These are phyloP conservation scores for Rostrohypoxylon terebratum DNA, from an alignment of 495 filamentous ascomycete species.

Conservation along the genomic window DNA sequence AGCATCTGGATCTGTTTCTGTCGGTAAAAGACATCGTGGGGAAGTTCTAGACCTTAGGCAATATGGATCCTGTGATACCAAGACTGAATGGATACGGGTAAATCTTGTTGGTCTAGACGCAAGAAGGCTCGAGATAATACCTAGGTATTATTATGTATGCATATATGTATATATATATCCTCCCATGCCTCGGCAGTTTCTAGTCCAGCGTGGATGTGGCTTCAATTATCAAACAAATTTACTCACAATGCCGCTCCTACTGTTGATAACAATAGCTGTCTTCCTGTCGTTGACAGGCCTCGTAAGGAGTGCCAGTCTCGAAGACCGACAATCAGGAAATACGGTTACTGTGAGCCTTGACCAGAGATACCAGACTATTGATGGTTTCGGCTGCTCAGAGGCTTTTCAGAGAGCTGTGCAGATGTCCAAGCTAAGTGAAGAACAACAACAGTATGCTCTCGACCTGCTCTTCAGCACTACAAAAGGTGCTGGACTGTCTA, in stretches of 20 bases:
- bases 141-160: neutral
- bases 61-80: conserved; percentile 3
- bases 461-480: conserved; percentile 62
- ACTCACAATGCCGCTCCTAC: conserved; percentile 16
- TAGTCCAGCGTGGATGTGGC: neutral
- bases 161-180: conserved; percentile 3
- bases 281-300: conserved; percentile 24
- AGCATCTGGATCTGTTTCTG: conserved; percentile 4
- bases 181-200: neutral
- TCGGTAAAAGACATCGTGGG: conserved; percentile 17
- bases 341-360: conserved; percentile 55
- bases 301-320: conserved; percentile 12
- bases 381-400: conserved; percentile 64
- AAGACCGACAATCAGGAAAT: conserved; percentile 30
- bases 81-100: conserved; percentile 12
- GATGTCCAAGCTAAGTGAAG: conserved; percentile 49
- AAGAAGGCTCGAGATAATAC: neutral
- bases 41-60: conserved; percentile 18
- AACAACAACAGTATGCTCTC: conserved; percentile 53
- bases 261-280: neutral
- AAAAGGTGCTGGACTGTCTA: conserved; percentile 63
- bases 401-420: conserved; percentile 62
- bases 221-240: neutral
- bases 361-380: conserved; percentile 59
- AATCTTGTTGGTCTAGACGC: conserved; percentile 12